Percentiles rank a stretch among this genome's conserved stretches.
phyloP scores from a whole-genome alignment of 2,329 filamentous ascomycete genomes.

The Beauveria sp. region DNA sequence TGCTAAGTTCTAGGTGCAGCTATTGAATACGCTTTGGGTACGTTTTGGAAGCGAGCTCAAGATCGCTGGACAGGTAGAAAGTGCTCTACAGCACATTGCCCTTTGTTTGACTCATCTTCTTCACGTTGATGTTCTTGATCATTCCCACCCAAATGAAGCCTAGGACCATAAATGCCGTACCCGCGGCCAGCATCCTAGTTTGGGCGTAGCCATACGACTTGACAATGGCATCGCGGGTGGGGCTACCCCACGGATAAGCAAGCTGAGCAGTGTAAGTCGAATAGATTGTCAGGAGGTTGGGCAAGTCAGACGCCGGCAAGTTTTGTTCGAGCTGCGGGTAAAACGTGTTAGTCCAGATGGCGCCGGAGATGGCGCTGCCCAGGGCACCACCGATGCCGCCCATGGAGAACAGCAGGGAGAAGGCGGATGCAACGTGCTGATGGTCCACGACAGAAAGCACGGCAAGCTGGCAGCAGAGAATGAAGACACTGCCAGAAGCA shows the following conservation, averaged over 20 bases:
- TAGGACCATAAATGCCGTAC: constrained; percentile 22
- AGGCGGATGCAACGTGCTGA: constrained; percentile 17
- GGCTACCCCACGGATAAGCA: constrained; percentile 35
- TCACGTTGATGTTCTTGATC: constrained; percentile 41
- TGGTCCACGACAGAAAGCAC: constrained; percentile 20
- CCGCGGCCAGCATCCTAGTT: constrained; percentile 33
- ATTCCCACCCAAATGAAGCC: constrained; percentile 31
- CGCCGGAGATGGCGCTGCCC: constrained; percentile 16
- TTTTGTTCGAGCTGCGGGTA: constrained; percentile 36
- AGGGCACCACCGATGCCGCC: constrained; percentile 16
- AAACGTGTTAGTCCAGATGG: constrained; percentile 19
- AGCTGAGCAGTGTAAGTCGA: constrained; percentile 42
- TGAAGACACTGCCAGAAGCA: constrained; percentile 20
- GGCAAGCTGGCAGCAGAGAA: constrained; percentile 23
- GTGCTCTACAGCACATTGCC: background rate
- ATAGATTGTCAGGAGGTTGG: constrained; percentile 42
- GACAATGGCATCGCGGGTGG: constrained; percentile 45
- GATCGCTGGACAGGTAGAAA: too few species aligned
- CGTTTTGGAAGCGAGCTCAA: too few species aligned
- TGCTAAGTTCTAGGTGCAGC: too few species aligned
- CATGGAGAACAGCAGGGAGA: constrained; percentile 16
- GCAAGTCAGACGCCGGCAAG: constrained; percentile 33
- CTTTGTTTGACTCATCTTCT: constrained; percentile 23
- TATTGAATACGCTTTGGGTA: too few species aligned
- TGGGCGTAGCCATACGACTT: constrained; percentile 45